Conservation (phyloP, 2,329 filamentous ascomycete genomes). For the Ascochyta pisi region DNA sequence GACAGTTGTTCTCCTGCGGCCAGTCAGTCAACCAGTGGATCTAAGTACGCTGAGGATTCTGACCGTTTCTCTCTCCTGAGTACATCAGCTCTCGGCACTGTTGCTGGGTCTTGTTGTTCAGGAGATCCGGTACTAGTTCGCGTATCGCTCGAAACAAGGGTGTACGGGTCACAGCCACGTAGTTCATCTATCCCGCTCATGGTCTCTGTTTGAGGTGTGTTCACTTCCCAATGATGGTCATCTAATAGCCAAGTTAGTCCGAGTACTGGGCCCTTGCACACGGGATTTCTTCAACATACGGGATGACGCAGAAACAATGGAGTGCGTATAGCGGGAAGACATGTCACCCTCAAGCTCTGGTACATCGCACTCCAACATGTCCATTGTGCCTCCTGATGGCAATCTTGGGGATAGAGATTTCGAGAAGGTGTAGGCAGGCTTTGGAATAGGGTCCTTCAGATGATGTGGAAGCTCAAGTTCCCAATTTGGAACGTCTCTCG, state of each 20-base stretch:
- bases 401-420: constrained; percentile 38
- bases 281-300: constrained; percentile 24
- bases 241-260: constrained; percentile 27
- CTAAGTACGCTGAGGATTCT: background rate
- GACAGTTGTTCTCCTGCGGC: constrained; percentile 6
- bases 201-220: constrained; percentile 27
- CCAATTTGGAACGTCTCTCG: constrained; percentile 13
- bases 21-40: background rate
- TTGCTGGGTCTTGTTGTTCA: constrained; percentile 13
- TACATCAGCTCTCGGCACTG: constrained; percentile 11
- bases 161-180: constrained; percentile 34
- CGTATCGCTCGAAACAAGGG: constrained; percentile 35
- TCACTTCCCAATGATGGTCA: constrained; percentile 36
- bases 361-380: constrained; percentile 34
- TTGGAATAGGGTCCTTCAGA: constrained; percentile 36
- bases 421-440: constrained; percentile 42
- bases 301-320: constrained; percentile 37
- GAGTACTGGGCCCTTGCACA: background rate
- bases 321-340: constrained; percentile 40
- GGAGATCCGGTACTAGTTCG: constrained; percentile 29
- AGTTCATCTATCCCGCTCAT: constrained; percentile 31
- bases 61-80: constrained; percentile 22
- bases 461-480: constrained; percentile 16
- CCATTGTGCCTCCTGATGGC: constrained; percentile 43
- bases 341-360: constrained; percentile 42